phyloP scores from a whole-genome alignment of 108 stramenopile genomes.

The Craspedostauros australis region DNA sequence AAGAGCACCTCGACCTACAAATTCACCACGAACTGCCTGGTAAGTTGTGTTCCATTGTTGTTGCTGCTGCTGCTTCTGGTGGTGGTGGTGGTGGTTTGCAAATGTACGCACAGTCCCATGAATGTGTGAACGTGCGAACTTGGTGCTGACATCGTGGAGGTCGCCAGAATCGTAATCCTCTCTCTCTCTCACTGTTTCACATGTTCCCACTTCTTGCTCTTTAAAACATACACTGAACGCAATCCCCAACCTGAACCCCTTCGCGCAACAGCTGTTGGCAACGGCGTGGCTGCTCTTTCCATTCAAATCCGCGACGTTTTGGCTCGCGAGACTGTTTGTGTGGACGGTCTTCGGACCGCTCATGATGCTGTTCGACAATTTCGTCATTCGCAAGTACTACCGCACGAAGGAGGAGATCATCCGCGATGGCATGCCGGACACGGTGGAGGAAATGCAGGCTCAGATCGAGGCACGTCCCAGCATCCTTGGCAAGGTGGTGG shows the following conservation, averaged over 20 bases:
- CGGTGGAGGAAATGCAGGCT: conserved; percentile 14
- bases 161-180: too few relatives aligned
- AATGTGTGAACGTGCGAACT: too few relatives aligned
- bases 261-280: too few relatives aligned
- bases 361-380: conserved; percentile 32
- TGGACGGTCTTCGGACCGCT: conserved; percentile 17
- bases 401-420: conserved; percentile 21
- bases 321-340: conserved; percentile 11
- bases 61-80: too few relatives aligned
- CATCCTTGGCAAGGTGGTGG: conserved; percentile 20
- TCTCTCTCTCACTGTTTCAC: too few relatives aligned
- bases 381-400: conserved; percentile 25
- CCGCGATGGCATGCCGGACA: conserved; percentile 1
- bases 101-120: too few relatives aligned
- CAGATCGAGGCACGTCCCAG: conserved; percentile 5
- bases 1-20: conserved; percentile 37
- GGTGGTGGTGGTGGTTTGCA: too few relatives aligned
- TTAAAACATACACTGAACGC: too few relatives aligned
- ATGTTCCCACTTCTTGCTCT: too few relatives aligned
- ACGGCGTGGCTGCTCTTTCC: conserved; percentile 45
- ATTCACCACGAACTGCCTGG: conserved; percentile 31
- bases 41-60: too few relatives aligned
- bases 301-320: conserved; percentile 32
- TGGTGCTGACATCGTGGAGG: too few relatives aligned
- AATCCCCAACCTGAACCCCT: too few relatives aligned